Conservation (phyloP, 176 grass and related monocot genomes). For the Eragrostis nindensis region DNA sequence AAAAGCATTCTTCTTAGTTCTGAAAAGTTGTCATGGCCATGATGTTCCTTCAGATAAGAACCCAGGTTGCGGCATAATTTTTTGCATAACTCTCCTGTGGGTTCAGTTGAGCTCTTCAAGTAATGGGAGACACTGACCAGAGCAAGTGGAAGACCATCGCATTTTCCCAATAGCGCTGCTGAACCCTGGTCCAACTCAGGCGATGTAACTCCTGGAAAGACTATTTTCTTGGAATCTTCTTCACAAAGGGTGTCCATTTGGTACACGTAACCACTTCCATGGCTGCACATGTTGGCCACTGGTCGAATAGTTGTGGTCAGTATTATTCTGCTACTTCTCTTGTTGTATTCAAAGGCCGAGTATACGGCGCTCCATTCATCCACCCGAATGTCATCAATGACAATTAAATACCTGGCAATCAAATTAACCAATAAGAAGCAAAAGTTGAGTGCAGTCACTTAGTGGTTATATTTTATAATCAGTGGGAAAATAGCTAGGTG, state of each 20-base stretch:
- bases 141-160: conserved; percentile 45
- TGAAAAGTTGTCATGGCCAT: too few species aligned
- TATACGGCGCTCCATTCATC: conserved; percentile 9
- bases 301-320: conserved; percentile 29
- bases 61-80: too few species aligned
- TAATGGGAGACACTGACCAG: conserved; percentile 31
- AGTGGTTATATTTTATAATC: too few species aligned
- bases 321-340: conserved; percentile 38
- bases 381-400: conserved; percentile 37
- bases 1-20: too few species aligned
- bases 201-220: neutral
- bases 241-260: conserved; percentile 32
- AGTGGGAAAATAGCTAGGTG: too few species aligned
- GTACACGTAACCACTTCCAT: conserved; percentile 42
- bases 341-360: conserved; percentile 7
- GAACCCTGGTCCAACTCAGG: conserved; percentile 20
- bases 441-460: neutral
- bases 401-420: conserved; percentile 41
- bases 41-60: too few species aligned
- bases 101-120: too few species aligned
- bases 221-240: conserved; percentile 40
- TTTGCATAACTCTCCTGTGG: too few species aligned
- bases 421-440: neutral
- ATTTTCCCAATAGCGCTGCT: conserved; percentile 12
- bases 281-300: conserved; percentile 27